Conservation (phyloP, 352 stramenopile species). For the Phytophthora boehmeriae region DNA sequence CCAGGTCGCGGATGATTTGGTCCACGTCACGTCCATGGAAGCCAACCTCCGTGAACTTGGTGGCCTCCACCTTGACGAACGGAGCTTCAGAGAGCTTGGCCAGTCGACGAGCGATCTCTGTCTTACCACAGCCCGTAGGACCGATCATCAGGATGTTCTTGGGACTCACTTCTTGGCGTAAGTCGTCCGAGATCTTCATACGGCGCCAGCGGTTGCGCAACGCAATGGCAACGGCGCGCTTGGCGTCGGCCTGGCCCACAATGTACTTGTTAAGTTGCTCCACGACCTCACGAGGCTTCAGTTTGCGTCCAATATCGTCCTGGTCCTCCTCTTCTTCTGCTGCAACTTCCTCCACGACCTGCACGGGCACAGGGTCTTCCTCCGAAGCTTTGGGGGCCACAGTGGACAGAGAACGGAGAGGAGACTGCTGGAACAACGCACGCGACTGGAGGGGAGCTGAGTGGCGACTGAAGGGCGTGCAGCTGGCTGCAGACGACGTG, state of each 20-base stretch:
- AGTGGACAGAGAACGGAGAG: slow-evolving; percentile 36
- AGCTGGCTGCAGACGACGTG: slow-evolving; percentile 21
- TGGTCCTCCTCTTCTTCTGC: slow-evolving; percentile 29
- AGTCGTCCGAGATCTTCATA: slow-evolving; percentile 93
- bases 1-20: slow-evolving; percentile 99
- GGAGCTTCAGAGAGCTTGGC: slow-evolving; percentile 97
- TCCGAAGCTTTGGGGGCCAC: slow-evolving; percentile 37
- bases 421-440: slow-evolving; percentile 19
- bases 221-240: slow-evolving; percentile 98
- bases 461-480: neutral
- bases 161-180: slow-evolving; percentile 93
- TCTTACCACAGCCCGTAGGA: slow-evolving; percentile 98
- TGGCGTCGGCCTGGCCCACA: slow-evolving; percentile 97
- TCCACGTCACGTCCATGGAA: slow-evolving; percentile 99
- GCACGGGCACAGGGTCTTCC: slow-evolving; percentile 34
- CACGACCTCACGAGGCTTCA: slow-evolving; percentile 95
- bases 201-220: slow-evolving; percentile 98
- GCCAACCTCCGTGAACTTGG: slow-evolving; percentile 99
- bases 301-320: slow-evolving; percentile 78
- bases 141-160: slow-evolving; percentile 99
- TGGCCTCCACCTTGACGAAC: slow-evolving; percentile 99
- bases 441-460: slow-evolving; percentile 5
- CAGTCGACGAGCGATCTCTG: slow-evolving; percentile 97
- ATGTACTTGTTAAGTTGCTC: slow-evolving; percentile 97
- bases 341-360: slow-evolving; percentile 37